Evolutionary conservation across 495 filamentous ascomycete species (phyloP).

Genomic region (Aspergillus ostianus): DNA sequence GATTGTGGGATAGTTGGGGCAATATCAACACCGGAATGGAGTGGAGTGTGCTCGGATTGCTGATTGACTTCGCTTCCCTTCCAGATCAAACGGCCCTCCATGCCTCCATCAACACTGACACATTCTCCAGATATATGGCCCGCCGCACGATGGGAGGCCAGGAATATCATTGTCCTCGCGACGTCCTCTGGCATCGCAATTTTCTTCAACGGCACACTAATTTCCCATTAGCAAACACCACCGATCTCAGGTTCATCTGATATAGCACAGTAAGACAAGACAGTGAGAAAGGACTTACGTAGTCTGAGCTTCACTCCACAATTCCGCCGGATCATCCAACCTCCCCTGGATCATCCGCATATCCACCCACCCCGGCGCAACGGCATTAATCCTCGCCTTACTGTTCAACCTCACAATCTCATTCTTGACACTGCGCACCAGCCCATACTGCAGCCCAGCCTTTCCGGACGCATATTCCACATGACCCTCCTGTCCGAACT

Average conservation of each 20-base stretch:
- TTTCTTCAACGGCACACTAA: conserved; percentile 40
- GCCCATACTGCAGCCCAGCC: conserved; percentile 53
- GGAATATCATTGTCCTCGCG: conserved; percentile 50
- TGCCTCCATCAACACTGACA: conserved; percentile 49
- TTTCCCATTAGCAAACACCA: not conserved
- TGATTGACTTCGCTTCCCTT: conserved; percentile 28
- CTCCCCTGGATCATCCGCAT: conserved; percentile 45
- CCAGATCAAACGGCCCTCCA: conserved; percentile 52
- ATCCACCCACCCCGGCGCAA: conserved; percentile 51
- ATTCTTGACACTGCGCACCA: conserved; percentile 52
- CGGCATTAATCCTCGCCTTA: conserved; percentile 54
- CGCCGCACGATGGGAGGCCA: conserved; percentile 51
- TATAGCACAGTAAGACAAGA: not conserved
- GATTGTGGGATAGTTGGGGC: conserved; percentile 24
- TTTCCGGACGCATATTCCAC: conserved; percentile 52
- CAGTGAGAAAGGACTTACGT: conserved; percentile 24
- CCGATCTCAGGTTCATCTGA: not conserved
- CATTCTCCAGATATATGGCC: conserved; percentile 57
- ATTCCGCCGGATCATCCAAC: conserved; percentile 46
- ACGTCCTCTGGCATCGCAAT: conserved; percentile 51
- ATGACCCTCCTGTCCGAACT: conserved; percentile 52
- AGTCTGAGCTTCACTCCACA: conserved; percentile 46
- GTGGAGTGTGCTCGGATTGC: not conserved
- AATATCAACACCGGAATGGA: conserved; percentile 1
- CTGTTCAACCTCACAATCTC: conserved; percentile 53